Base-by-base conservation (phyloP, 1,284 basidiomycete genomes). In the Pterulicium gracile region DNA sequence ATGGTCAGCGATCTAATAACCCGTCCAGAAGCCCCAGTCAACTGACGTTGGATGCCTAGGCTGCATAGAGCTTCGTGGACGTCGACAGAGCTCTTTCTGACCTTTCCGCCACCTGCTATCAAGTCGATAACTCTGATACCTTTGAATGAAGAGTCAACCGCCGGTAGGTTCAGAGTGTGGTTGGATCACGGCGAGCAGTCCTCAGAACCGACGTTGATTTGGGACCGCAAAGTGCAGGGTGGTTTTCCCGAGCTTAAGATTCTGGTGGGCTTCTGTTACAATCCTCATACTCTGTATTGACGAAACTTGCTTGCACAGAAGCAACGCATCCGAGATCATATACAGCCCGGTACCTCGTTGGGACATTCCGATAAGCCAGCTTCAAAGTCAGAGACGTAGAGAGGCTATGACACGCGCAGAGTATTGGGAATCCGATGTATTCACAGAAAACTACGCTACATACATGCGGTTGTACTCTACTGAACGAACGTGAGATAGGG, bases 141-240 rank as follows among this genome's bases (percentile, higher is more conserved):
- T 13, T 69, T 81, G 46, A 88, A 81, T 56, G 60, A 79, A 14
- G 84, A 88, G 14, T 89, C 92, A 53, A 88, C 90, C 4, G 84
- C 80, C 24, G 91, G 91, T 18, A 72, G 89, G 20, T 96, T 95
- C 61, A 76, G 91, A 20, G 80, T 94, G 14, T 95, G 91, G 91
- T 62, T 94, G 21, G 73, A 73, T 27, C 60, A 59, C 18, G 65
- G 62, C 15, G 60, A 61, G 2, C 61, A 64, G 12, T 36, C 56
- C 21, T 60, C 66, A 4, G 51, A 60, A 22, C 61, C 65, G 19
- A 53, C 59, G 40, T 61, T 88, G 42, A 56, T 86, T 15, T 90
- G 87, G 87, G 87, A 90, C 59, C 68, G 87, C 51, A 88, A 93
- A 60, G 65, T 77, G n/a, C 87, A 93, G 60, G 88, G 88, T 22